A percentile compares a stretch with the other conserved stretches of the same genome.
These are phyloP conservation scores for Solanum pinnatisectum DNA, from an alignment of 257 asterid species.

Conservation along the genomic window DNA sequence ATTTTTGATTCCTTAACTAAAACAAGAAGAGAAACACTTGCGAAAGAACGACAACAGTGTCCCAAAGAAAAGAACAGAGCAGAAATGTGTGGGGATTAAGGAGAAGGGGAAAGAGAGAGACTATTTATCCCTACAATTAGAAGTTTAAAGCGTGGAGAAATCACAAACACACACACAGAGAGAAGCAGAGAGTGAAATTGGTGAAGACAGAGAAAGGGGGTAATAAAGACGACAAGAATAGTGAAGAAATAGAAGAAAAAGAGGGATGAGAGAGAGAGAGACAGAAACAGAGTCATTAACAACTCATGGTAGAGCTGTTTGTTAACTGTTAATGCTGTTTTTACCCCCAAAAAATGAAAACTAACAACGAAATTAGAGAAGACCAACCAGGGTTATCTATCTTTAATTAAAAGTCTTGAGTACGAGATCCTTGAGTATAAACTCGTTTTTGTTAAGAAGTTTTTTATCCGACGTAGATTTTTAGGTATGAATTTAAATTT, in stretches of 20 bases:
- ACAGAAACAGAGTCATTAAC: background rate
- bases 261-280: background rate
- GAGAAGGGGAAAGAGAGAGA: background rate
- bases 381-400: background rate
- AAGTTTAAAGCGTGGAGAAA: background rate
- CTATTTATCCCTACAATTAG: background rate
- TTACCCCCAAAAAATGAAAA: background rate
- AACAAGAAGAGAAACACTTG: constrained; percentile 25
- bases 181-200: background rate
- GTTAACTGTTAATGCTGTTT: background rate
- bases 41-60: constrained; percentile 12
- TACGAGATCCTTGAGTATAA: no score
- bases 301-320: background rate
- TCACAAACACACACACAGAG: background rate
- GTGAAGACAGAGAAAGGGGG: background rate
- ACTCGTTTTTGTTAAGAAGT: fast-evolving
- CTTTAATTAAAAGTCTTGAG: background rate
- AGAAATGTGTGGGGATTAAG: background rate
- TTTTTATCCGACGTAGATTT: no score
- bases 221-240: background rate
- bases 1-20: background rate
- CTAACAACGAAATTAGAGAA: background rate
- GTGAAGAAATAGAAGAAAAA: background rate
- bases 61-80: background rate
- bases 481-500: no score